phyloP scores from a whole-genome alignment of 306 rosid species.

The Pyrus communis region DNA sequence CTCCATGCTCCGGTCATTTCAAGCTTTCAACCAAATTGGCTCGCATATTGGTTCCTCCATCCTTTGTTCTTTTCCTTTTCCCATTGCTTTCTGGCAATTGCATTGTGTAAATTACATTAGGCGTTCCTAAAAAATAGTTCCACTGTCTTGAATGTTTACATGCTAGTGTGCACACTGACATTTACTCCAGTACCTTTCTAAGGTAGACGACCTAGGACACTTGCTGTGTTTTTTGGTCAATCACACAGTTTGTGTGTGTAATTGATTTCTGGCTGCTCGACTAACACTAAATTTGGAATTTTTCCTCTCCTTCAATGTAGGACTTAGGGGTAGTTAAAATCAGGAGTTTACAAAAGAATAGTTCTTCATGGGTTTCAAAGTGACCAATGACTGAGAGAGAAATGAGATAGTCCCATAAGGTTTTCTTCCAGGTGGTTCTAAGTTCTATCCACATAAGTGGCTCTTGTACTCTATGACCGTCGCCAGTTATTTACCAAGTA shows the following conservation, averaged over 20 bases:
- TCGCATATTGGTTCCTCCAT: constrained; percentile 1
- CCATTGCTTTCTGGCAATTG: constrained; percentile 1
- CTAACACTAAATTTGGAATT: background rate
- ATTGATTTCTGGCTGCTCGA: background rate
- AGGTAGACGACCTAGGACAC: background rate
- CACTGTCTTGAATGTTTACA: background rate
- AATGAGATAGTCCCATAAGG: background rate
- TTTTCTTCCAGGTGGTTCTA: background rate
- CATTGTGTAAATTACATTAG: constrained; percentile 1
- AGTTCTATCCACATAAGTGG: background rate
- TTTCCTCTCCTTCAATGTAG: background rate
- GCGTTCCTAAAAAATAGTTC: background rate
- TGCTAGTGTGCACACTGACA: background rate
- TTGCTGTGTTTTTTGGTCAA: background rate
- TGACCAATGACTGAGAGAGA: background rate
- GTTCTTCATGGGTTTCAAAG: background rate
- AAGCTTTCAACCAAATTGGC: constrained; percentile 13
- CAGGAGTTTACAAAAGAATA: background rate
- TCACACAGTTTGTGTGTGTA: background rate
- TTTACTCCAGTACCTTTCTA: background rate
- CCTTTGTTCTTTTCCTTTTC: background rate
- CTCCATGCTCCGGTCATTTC: constrained; percentile 10
- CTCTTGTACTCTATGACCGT: background rate
- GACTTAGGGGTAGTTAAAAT: background rate
- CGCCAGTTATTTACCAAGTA: background rate